These are phyloP conservation scores for Eucalyptus erythrocorys DNA, from an alignment of 345 rosid genomes.

Conservation along the genomic window DNA sequence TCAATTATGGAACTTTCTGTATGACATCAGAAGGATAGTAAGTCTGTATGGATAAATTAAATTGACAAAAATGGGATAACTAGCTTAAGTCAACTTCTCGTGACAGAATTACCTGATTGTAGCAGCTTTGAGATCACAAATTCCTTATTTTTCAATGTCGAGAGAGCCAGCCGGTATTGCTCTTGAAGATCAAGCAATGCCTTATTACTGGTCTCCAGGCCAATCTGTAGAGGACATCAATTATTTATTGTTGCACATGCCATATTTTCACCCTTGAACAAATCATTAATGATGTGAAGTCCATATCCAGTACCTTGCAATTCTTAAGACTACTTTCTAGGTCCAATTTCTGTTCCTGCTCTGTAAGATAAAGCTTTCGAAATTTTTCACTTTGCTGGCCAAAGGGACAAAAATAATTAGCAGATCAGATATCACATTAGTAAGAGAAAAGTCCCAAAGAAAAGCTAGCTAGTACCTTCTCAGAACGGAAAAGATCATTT, in stretches of 20 bases:
- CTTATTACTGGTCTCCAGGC: slow-evolving; percentile 39
- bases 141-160: slow-evolving; percentile 49
- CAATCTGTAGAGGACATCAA: slow-evolving; percentile 21
- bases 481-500: slow-evolving; percentile 40
- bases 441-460: not conserved
- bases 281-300: not conserved
- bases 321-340: slow-evolving; percentile 48
- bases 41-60: not conserved
- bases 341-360: slow-evolving; percentile 62
- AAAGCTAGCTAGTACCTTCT: slow-evolving; percentile 33
- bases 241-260: not conserved
- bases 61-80: not conserved
- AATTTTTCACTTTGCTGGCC: slow-evolving; percentile 57
- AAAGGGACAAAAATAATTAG: not conserved
- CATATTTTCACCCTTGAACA: not conserved
- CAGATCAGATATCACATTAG: not conserved
- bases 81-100: not conserved
- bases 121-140: slow-evolving; percentile 40
- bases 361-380: slow-evolving; percentile 50
- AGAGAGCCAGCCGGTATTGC: slow-evolving; percentile 21
- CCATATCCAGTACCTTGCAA: slow-evolving; percentile 39
- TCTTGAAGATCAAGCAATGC: slow-evolving; percentile 57
- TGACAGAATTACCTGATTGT: slow-evolving; percentile 38
- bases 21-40: not conserved
- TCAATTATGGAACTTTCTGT: slow-evolving; percentile 58